phyloP scores from a whole-genome alignment of 2,329 filamentous ascomycete genomes.

The Amauroascus verrucosus region DNA sequence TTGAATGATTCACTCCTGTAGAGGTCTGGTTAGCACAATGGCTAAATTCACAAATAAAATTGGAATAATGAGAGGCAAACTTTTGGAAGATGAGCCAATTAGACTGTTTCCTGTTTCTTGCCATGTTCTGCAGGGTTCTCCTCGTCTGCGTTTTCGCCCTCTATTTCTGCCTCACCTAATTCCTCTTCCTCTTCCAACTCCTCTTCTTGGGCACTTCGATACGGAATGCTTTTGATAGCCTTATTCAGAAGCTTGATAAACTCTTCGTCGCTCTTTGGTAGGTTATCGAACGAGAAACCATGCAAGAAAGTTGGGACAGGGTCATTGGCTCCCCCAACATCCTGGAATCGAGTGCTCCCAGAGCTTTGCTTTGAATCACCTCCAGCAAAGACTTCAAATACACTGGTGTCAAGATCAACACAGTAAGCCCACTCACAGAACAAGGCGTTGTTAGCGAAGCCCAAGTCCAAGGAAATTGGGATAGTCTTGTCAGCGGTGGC shows the following conservation, averaged over 20 bases:
- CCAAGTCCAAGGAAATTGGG: conserved; percentile 14
- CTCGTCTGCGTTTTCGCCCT: too few relatives aligned
- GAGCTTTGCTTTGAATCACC: conserved; percentile 4
- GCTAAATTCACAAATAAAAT: neutral
- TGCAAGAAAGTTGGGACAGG: conserved; percentile 15
- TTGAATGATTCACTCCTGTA: neutral
- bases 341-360: conserved; percentile 12
- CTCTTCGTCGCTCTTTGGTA: neutral
- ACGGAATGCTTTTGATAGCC: neutral
- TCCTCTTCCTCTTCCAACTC: neutral
- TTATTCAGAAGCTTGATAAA: neutral
- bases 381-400: conserved; percentile 16
- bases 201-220: neutral
- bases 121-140: neutral
- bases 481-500: conserved; percentile 14
- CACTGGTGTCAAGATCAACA: conserved; percentile 20
- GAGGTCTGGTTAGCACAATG: neutral
- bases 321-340: conserved; percentile 11
- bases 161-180: too few relatives aligned
- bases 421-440: conserved; percentile 24
- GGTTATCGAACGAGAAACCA: neutral
- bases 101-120: neutral
- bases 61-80: neutral
- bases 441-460: conserved; percentile 18
- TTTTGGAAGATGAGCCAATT: neutral